phyloP scores from a whole-genome alignment of 129 eudicot species.

The Centrapalus pauciflorus region DNA sequence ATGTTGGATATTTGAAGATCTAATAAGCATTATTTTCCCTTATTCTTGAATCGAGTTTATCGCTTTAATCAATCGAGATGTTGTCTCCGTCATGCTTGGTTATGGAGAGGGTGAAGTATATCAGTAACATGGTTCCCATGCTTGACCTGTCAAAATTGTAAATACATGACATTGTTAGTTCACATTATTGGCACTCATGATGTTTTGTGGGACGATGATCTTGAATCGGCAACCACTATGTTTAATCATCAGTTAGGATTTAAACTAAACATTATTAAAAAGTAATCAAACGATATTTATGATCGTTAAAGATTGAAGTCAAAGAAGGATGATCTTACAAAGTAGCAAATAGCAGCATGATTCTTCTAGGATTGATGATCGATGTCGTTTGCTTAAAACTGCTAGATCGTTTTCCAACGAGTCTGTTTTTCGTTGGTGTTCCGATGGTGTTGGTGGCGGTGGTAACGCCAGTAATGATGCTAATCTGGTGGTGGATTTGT shows the following conservation, averaged over 20 bases:
- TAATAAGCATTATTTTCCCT: background rate
- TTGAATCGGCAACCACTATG: too few relatives aligned
- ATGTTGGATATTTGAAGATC: too few relatives aligned
- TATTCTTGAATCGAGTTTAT: background rate
- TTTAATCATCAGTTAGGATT: too few relatives aligned
- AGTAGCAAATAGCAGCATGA: slow-evolving; percentile 72
- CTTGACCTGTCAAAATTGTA: slow-evolving; percentile 57
- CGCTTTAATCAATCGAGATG: slow-evolving; percentile 17
- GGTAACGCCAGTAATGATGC: slow-evolving; percentile 37
- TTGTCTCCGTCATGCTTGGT: slow-evolving; percentile 37
- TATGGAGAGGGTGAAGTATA: slow-evolving; percentile 63
- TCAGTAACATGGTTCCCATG: slow-evolving; percentile 82
- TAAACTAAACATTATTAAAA: too few relatives aligned
- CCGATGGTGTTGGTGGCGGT: slow-evolving; percentile 5
- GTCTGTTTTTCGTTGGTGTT: slow-evolving; percentile 34
- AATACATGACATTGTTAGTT: background rate
- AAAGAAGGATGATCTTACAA: slow-evolving; percentile 46
- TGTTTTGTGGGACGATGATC: too few relatives aligned
- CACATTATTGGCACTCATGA: background rate
- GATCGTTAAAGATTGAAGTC: too few relatives aligned
- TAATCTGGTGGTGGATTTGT: slow-evolving; percentile 60
- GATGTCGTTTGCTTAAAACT: slow-evolving; percentile 62
- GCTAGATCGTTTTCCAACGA: slow-evolving; percentile 32
- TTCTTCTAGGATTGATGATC: slow-evolving; percentile 56
- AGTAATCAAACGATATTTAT: too few relatives aligned